Evolutionary conservation across 2,329 filamentous ascomycete genomes (phyloP).

Genomic region (Penicillium sp.): DNA sequence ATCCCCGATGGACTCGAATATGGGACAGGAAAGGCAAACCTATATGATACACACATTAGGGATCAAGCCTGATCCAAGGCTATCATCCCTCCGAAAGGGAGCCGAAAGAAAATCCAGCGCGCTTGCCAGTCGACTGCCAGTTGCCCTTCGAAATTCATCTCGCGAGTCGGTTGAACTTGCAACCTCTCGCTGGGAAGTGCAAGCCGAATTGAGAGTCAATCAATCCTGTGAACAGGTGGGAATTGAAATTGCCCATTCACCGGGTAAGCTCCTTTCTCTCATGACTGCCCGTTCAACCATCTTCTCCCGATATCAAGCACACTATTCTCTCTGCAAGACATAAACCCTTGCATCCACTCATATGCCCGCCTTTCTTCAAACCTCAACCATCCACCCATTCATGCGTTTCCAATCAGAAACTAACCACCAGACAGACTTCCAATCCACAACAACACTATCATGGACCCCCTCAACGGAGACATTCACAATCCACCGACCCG

Average conservation of each 20-base stretch:
- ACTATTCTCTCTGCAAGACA: too few relatives aligned
- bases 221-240: constrained; percentile 24
- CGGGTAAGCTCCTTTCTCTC: constrained; percentile 8
- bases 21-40: constrained; percentile 8
- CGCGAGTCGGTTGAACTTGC: constrained; percentile 1
- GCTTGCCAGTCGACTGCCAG: constrained; percentile 2
- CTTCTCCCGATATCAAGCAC: too few relatives aligned
- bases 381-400: too few relatives aligned
- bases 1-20: constrained; percentile 1
- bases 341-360: too few relatives aligned
- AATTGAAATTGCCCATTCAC: constrained; percentile 24
- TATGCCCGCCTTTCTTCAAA: neutral
- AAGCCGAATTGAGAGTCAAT: constrained; percentile 23
- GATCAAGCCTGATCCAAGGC: constrained; percentile 26
- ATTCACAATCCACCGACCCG: constrained; percentile 37
- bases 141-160: neutral
- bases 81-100: constrained; percentile 24
- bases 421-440: constrained; percentile 15
- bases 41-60: constrained; percentile 43
- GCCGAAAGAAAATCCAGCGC: constrained; percentile 7
- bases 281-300: too few relatives aligned
- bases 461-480: constrained; percentile 37
- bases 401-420: neutral
- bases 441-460: constrained; percentile 33
- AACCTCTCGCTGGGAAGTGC: constrained; percentile 23